Evolutionary conservation across 78 protist genomes (phyloP).

Genomic region (Dictyostelium intermedium): DNA sequence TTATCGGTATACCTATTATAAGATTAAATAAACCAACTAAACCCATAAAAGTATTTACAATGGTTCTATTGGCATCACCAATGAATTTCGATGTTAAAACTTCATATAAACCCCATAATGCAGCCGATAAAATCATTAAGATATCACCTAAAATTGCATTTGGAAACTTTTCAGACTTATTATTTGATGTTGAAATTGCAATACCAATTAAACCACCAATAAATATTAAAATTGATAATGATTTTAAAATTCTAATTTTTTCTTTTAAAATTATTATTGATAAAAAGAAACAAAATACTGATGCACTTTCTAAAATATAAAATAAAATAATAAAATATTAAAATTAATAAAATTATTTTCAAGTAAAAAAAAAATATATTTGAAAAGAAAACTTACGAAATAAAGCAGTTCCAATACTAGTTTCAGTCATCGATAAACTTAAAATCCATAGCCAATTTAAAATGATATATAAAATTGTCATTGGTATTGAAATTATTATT

Average conservation of each 20-base stretch:
- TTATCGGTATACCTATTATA: constrained; percentile 29
- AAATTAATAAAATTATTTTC: too few species aligned
- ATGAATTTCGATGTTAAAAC: constrained; percentile 43
- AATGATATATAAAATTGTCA: constrained; percentile 22
- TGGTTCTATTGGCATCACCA: constrained; percentile 34
- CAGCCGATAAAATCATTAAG: constrained; percentile 42
- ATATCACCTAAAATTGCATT: constrained; percentile 35
- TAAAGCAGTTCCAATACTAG: constrained; percentile 41
- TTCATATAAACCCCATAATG: constrained; percentile 53
- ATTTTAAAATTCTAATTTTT: constrained; percentile 13
- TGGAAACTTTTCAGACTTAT: background rate
- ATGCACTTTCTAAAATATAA: constrained; percentile 5
- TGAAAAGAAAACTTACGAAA: background rate
- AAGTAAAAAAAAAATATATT: background rate
- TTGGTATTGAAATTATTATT: background rate
- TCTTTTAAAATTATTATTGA: constrained; percentile 50
- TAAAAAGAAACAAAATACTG: constrained; percentile 28
- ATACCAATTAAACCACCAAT: constrained; percentile 62
- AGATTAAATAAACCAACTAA: background rate
- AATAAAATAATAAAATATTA: background rate
- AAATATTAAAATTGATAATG: background rate
- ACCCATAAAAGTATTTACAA: constrained; percentile 41
- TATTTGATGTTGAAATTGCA: background rate
- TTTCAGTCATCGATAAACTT: constrained; percentile 52
- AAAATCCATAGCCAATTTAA: constrained; percentile 37